phyloP scores from a whole-genome alignment of 495 filamentous ascomycete genomes.

The Bryoglossum gracile region DNA sequence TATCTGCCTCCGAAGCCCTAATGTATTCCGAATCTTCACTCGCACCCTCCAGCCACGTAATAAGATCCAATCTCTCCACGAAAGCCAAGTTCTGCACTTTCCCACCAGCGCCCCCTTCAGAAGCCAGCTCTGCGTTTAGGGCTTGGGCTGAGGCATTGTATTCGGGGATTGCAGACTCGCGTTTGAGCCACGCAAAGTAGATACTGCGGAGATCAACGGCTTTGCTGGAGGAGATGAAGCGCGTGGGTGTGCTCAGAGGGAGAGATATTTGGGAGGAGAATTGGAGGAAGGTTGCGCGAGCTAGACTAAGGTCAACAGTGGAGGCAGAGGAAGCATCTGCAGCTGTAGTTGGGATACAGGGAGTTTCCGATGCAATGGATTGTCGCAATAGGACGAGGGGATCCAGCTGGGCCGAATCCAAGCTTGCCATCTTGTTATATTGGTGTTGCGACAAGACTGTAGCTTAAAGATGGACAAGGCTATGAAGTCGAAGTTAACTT shows the following conservation, averaged over 20 bases:
- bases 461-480: background rate
- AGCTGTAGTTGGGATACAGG: constrained; percentile 55
- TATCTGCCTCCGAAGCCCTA: constrained; percentile 63
- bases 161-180: constrained; percentile 76
- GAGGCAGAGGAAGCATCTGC: constrained; percentile 34
- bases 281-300: constrained; percentile 72
- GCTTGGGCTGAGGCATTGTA: constrained; percentile 79
- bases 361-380: constrained; percentile 58
- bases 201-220: constrained; percentile 86
- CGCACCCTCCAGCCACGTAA: constrained; percentile 85
- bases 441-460: background rate
- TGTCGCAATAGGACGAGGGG: constrained; percentile 73
- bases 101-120: constrained; percentile 44
- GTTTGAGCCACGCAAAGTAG: constrained; percentile 90
- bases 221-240: constrained; percentile 66
- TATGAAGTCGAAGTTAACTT: background rate
- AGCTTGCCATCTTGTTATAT: constrained; percentile 19
- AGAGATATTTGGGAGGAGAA: constrained; percentile 67
- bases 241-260: constrained; percentile 68
- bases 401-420: constrained; percentile 46
- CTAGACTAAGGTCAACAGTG: constrained; percentile 44
- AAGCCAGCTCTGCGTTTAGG: constrained; percentile 70
- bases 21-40: constrained; percentile 89
- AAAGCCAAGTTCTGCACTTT: constrained; percentile 79
- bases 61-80: constrained; percentile 80